These are phyloP conservation scores for Saussurea involucrata DNA, from an alignment of 129 eudicot species.

Conservation along the genomic window DNA sequence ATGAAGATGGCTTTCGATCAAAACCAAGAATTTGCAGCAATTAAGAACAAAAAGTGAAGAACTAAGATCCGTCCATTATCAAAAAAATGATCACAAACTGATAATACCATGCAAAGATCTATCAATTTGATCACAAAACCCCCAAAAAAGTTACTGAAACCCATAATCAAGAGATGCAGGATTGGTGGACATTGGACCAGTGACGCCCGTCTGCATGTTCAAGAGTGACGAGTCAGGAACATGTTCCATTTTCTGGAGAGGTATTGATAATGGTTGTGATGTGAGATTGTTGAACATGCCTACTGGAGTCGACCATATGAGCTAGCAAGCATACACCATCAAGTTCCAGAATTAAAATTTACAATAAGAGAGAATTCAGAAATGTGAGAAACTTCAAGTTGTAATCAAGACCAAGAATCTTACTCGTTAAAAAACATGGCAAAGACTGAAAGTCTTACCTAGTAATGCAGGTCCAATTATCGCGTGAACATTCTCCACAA, in stretches of 20 bases:
- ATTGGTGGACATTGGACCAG: conserved; percentile 27
- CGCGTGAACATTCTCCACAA: too few species aligned
- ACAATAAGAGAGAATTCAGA: neutral
- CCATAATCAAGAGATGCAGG: conserved; percentile 27
- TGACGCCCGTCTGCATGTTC: conserved; percentile 24
- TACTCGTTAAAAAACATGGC: too few species aligned
- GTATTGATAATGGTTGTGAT: conserved; percentile 38
- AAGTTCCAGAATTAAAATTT: conserved; percentile 16
- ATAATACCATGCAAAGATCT: too few species aligned
- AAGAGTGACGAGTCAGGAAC: conserved; percentile 34
- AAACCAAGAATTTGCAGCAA: neutral
- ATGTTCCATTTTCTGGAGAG: conserved; percentile 39
- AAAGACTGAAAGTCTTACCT: too few species aligned
- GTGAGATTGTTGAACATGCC: conserved; percentile 50
- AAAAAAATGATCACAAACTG: neutral
- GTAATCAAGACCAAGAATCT: too few species aligned
- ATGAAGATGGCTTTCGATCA: neutral
- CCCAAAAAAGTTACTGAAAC: too few species aligned
- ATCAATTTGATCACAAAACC: too few species aligned
- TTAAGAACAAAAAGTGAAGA: neutral
- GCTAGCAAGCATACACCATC: too few species aligned
- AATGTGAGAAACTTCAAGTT: conserved; percentile 6
- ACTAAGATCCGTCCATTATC: neutral
- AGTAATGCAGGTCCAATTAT: too few species aligned
- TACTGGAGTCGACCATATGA: conserved; percentile 4